These are phyloP conservation scores for Exophiala sp. DNA, from an alignment of 2,329 filamentous ascomycete species.

Conservation along the genomic window DNA sequence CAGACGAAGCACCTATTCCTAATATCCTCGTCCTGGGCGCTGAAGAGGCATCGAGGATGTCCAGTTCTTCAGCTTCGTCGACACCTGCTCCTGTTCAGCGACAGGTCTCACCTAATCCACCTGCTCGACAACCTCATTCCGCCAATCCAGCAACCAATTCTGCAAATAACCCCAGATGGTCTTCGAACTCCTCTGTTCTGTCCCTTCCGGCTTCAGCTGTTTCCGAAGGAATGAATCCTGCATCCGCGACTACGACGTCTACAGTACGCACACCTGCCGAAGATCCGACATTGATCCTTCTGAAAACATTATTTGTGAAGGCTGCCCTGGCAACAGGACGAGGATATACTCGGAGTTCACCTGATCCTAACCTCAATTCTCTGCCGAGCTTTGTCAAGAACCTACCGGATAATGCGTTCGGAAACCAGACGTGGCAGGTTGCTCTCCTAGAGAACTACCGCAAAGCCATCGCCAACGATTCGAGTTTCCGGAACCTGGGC, in stretches of 20 bases:
- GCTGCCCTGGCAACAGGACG: slow-evolving; percentile 54
- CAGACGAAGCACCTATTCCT: slow-evolving; percentile 72
- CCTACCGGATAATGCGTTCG: slow-evolving; percentile 74
- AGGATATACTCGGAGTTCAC: slow-evolving; percentile 19
- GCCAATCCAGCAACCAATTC: slow-evolving; percentile 20
- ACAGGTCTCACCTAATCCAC: slow-evolving; percentile 14
- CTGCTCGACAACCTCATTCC: slow-evolving; percentile 15
- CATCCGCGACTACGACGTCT: slow-evolving; percentile 47
- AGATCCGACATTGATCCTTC: slow-evolving; percentile 70
- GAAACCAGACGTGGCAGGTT: slow-evolving; percentile 65
- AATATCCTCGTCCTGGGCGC: slow-evolving; percentile 87
- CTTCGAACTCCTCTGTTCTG: slow-evolving; percentile 73
- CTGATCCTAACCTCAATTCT: slow-evolving; percentile 58
- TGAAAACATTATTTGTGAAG: slow-evolving; percentile 77
- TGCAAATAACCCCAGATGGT: slow-evolving; percentile 54
- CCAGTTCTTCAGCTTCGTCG: slow-evolving; percentile 12
- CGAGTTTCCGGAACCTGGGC: slow-evolving; percentile 53
- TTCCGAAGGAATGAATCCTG: slow-evolving; percentile 29
- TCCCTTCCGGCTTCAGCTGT: slow-evolving; percentile 64
- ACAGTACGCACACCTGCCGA: slow-evolving; percentile 52
- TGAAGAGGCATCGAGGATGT: slow-evolving; percentile 43
- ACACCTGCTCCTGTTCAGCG: slow-evolving; percentile 13
- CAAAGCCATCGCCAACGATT: slow-evolving; percentile 71
- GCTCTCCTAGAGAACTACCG: slow-evolving; percentile 75
- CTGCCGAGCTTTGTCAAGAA: slow-evolving; percentile 74